Conservation (phyloP, 2,329 filamentous ascomycete genomes). For the Microcyclosporella mali region DNA sequence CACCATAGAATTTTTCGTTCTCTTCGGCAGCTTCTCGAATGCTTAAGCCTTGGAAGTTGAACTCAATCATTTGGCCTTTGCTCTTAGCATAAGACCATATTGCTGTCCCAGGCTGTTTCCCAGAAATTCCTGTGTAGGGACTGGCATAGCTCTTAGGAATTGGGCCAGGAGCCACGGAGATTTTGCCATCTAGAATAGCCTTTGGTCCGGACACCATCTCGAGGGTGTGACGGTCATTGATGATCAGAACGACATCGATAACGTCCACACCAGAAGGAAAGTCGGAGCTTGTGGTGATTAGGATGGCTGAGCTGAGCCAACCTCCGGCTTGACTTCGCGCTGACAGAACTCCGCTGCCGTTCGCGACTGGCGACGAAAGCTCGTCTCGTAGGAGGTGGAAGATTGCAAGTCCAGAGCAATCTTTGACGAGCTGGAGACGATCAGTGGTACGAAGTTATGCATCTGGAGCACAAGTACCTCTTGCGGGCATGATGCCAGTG, state of each 20-base stretch:
- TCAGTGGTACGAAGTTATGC: too few relatives aligned
- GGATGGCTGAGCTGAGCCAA: neutral
- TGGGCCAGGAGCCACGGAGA: neutral
- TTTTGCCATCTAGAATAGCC: neutral
- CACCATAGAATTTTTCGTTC: neutral
- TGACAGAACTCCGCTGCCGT: neutral
- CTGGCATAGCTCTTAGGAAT: neutral
- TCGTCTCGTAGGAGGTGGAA: neutral
- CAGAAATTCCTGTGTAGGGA: too few relatives aligned
- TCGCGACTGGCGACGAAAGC: neutral
- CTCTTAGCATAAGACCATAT: neutral
- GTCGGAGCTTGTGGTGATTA: neutral
- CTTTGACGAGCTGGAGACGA: neutral
- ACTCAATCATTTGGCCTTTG: neutral
- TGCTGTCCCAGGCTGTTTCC: neutral
- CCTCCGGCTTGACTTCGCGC: neutral
- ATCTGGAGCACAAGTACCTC: too few relatives aligned
- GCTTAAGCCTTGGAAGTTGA: neutral
- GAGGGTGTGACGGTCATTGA: neutral
- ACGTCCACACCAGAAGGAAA: neutral
- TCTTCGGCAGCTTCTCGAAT: neutral
- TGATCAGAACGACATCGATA: neutral
- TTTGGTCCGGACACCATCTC: neutral
- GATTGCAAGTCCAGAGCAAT: neutral
- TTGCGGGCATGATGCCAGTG: neutral